These are phyloP conservation scores for Sugiyamaella sp. DNA, from an alignment of 1,139 yeast species.

Conservation along the genomic window DNA sequence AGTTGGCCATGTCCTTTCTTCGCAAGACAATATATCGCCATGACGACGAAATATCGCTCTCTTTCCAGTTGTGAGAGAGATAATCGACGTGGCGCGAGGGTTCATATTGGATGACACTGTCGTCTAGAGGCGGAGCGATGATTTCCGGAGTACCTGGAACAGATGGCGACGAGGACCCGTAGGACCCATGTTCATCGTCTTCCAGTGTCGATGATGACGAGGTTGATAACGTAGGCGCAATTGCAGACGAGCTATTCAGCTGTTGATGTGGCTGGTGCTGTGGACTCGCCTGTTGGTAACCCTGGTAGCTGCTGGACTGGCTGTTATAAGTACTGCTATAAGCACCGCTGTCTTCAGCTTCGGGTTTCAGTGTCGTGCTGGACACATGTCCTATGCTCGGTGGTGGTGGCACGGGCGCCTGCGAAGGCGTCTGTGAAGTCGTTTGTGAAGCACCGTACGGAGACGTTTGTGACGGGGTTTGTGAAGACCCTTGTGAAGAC, in stretches of 20 bases:
- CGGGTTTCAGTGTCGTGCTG: slow-evolving; percentile 11
- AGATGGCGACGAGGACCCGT: slow-evolving; percentile 20
- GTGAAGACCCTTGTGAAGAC: neutral
- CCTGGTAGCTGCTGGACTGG: neutral
- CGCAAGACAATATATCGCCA: slow-evolving; percentile 91
- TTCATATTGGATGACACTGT: slow-evolving; percentile 74
- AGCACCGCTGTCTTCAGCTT: neutral
- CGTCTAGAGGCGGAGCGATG: slow-evolving; percentile 59
- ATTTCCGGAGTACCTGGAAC: slow-evolving; percentile 43
- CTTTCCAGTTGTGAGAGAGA: slow-evolving; percentile 94
- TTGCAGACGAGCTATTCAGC: neutral
- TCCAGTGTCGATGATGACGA: slow-evolving; percentile 12
- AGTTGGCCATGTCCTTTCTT: slow-evolving; percentile 61
- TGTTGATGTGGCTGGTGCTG: neutral
- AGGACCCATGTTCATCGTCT: slow-evolving; percentile 17
- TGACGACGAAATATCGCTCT: slow-evolving; percentile 85
- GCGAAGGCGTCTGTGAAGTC: neutral
- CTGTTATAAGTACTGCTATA: too few species aligned
- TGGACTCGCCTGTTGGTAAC: neutral
- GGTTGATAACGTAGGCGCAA: slow-evolving; percentile 12
- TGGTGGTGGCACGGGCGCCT: slow-evolving; percentile 1
- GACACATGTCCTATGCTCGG: slow-evolving; percentile 6
- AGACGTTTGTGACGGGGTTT: neutral
- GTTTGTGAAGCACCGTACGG: neutral
- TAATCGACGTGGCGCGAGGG: slow-evolving; percentile 94